Conservation (phyloP, 495 filamentous ascomycete species). For the Lentithecium fluviatile region DNA sequence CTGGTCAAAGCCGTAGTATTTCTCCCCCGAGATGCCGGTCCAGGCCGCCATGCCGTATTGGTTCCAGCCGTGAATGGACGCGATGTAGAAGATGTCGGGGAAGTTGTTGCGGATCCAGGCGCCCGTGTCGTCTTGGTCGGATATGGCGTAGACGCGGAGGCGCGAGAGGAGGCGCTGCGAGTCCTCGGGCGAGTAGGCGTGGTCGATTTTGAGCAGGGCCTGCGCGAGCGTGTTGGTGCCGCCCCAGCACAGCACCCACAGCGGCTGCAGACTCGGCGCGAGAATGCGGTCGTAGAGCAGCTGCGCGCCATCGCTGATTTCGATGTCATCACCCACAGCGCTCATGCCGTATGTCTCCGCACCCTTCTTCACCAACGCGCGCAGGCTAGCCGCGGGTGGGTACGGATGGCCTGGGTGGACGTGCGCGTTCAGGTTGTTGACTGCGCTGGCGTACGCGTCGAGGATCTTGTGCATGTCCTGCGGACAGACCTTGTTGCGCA, state of each 20-base stretch:
- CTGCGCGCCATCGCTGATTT: constrained; percentile 37
- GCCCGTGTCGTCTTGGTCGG: constrained; percentile 53
- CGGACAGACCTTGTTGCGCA: constrained; percentile 34
- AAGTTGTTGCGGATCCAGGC: constrained; percentile 50
- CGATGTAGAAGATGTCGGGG: constrained; percentile 51
- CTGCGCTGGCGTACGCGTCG: constrained; percentile 46
- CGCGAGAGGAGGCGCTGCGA: constrained; percentile 41
- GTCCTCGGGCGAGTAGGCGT: constrained; percentile 37
- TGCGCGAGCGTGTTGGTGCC: constrained; percentile 51
- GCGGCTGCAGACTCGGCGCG: constrained; percentile 41
- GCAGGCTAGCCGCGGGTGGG: constrained; percentile 41
- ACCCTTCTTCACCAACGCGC: constrained; percentile 40
- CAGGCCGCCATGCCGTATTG: constrained; percentile 51
- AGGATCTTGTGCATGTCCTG: constrained; percentile 47
- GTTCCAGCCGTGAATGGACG: constrained; percentile 50
- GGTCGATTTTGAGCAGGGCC: constrained; percentile 43
- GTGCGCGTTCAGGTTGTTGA: constrained; percentile 48
- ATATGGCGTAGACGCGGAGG: constrained; percentile 51
- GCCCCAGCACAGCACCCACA: constrained; percentile 52
- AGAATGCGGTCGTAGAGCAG: constrained; percentile 43
- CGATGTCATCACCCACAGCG: constrained; percentile 24
- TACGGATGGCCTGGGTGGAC: constrained; percentile 42
- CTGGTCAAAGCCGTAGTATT: constrained; percentile 47
- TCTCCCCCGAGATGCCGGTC: constrained; percentile 50
- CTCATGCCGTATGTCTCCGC: constrained; percentile 33